Conservation (phyloP, 345 rosid genomes). For the Hibiscus mutabilis region DNA sequence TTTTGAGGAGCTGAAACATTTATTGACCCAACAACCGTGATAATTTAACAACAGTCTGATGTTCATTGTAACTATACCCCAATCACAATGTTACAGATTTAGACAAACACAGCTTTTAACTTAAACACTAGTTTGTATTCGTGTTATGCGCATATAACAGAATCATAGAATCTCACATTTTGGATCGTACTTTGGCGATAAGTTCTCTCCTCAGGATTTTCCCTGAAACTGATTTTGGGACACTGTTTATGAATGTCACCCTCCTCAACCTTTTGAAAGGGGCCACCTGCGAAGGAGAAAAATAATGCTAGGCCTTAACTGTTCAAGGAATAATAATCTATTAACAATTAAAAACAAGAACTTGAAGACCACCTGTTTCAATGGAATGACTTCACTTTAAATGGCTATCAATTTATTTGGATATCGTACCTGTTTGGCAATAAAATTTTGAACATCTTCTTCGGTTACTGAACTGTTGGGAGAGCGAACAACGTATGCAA, state of each 20-base stretch:
- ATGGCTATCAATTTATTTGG: not conserved
- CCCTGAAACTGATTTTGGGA: constrained; percentile 82
- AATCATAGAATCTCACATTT: not conserved
- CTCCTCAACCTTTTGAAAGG: constrained; percentile 63
- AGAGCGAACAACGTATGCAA: constrained; percentile 71
- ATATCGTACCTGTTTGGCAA: constrained; percentile 62
- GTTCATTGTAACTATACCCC: not conserved
- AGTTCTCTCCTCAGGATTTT: constrained; percentile 84
- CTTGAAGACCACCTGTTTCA: not conserved
- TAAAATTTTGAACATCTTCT: constrained; percentile 52
- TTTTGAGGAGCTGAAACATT: not conserved
- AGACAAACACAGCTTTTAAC: not conserved
- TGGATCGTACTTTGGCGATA: constrained; percentile 53
- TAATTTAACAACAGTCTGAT: not conserved
- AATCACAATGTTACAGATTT: not conserved
- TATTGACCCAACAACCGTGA: not conserved
- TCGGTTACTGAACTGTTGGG: constrained; percentile 59
- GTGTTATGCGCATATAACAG: not conserved
- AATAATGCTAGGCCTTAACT: not conserved
- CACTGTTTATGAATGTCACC: constrained; percentile 19
- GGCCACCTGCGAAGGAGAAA: constrained; percentile 47
- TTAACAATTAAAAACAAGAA: not conserved
- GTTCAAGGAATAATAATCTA: not conserved
- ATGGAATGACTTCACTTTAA: not conserved
- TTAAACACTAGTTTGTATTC: not conserved